These are phyloP conservation scores for Nematodospora anomalae DNA, from an alignment of 1,139 yeast species.

Conservation along the genomic window DNA sequence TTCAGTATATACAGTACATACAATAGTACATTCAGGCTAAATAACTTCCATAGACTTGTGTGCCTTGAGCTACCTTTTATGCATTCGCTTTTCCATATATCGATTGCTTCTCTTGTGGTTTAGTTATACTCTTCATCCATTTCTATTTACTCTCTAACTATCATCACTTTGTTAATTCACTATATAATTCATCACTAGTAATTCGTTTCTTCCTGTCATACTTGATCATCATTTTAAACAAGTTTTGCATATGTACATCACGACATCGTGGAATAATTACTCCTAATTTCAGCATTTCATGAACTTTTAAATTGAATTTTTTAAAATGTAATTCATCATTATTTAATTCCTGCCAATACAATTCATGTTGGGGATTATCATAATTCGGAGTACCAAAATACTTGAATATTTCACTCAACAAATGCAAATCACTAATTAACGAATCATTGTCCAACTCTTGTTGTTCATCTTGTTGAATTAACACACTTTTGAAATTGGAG, in stretches of 20 bases:
- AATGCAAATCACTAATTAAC: conserved; percentile 57
- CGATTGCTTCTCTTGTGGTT: too few species aligned
- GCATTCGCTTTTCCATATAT: too few species aligned
- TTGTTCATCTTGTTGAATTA: conserved; percentile 27
- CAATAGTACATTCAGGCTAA: too few species aligned
- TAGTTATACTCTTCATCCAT: too few species aligned
- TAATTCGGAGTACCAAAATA: conserved; percentile 69
- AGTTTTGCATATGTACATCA: conserved; percentile 14
- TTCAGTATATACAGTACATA: too few species aligned
- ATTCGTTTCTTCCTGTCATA: conserved; percentile 23
- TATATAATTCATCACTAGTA: conserved; percentile 15
- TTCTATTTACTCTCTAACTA: too few species aligned
- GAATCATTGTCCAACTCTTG: conserved; percentile 24
- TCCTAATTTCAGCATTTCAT: conserved; percentile 16
- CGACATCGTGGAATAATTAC: conserved; percentile 31
- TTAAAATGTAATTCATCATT: conserved; percentile 32
- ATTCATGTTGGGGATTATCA: conserved; percentile 38
- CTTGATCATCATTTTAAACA: conserved; percentile 28
- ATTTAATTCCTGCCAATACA: conserved; percentile 41
- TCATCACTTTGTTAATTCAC: too few species aligned
- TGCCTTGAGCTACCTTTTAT: too few species aligned
- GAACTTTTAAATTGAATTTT: conserved; percentile 25
- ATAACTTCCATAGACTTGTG: too few species aligned
- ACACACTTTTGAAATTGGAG: conserved; percentile 40
- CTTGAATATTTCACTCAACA: conserved; percentile 61